A percentile compares a stretch with the other conserved stretches of the same genome.
Conservation (phyloP, 352 stramenopile genomes). For the Pythium guiyangense region DNA sequence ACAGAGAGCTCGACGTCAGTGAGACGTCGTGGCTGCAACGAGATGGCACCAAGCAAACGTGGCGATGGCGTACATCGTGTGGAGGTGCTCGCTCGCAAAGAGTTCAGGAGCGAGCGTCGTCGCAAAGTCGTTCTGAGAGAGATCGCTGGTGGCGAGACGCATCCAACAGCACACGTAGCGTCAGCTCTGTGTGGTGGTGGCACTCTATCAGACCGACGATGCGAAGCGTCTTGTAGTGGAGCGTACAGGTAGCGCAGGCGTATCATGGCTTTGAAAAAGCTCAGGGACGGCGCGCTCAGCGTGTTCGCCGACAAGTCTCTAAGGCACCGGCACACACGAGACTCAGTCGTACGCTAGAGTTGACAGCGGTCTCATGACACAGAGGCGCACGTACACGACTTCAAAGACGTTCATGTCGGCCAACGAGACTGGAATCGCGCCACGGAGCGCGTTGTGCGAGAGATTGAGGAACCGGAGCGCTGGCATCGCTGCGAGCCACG, state of each 20-base stretch:
- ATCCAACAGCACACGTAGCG: too few species aligned
- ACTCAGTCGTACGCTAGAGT: too few species aligned
- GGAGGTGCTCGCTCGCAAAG: slow-evolving; percentile 41
- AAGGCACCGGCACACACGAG: neutral
- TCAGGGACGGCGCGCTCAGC: slow-evolving; percentile 21
- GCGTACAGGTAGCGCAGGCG: slow-evolving; percentile 32
- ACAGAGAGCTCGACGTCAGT: too few species aligned
- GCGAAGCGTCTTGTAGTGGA: neutral
- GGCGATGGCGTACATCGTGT: slow-evolving; percentile 33
- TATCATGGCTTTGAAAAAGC: slow-evolving; percentile 32
- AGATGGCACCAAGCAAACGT: neutral
- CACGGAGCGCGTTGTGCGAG: slow-evolving; percentile 34
- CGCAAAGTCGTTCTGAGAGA: slow-evolving; percentile 42
- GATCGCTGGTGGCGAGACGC: slow-evolving; percentile 17
- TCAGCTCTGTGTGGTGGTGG: too few species aligned
- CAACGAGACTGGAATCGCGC: slow-evolving; percentile 43
- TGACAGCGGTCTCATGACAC: too few species aligned
- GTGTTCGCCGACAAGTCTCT: slow-evolving; percentile 40
- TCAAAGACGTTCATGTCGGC: slow-evolving; percentile 55
- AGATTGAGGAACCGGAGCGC: slow-evolving; percentile 61
- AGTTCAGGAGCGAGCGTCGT: slow-evolving; percentile 26
- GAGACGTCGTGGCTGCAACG: too few species aligned
- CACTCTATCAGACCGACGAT: neutral
- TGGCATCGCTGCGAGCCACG: slow-evolving; percentile 61
- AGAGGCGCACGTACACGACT: slow-evolving; percentile 32